Base-by-base conservation (phyloP, 345 rosid genomes). In the Moringa oleifera region DNA sequence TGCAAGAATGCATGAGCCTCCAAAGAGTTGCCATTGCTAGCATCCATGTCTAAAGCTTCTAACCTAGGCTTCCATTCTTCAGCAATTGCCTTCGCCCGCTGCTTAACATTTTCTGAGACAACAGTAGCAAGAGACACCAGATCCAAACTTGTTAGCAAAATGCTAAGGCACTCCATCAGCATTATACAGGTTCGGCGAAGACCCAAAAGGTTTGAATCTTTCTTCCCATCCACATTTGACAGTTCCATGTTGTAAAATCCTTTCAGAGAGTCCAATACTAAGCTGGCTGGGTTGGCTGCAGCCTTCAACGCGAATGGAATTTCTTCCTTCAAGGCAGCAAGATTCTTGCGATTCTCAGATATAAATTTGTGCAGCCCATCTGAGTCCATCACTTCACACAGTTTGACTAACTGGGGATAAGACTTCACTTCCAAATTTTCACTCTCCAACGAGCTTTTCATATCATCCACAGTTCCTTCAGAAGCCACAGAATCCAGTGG, bases 1-100 rank as follows among this genome's bases (percentile, higher is more conserved):
- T 94, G 99, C 75, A 94, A 80, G 68, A 91, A 94, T 22, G 97
- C 99, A 85, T 94, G 99, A 59, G 97, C 99, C 80, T 94, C 99
- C 87, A 94, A 82, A 51, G 96, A 94, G 70, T 94, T 94, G 62
- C 99, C 99, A 77, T 87, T 91, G 79, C 91, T 83, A 58, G 79
- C 89, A 70, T 87, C 94, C 73, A 84, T 70, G 65, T 91, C 99
- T 46, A 95, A 82, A 64, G 71, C 61, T 70, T 79, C 91, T 75
- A 95, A 80, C 74, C 79, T 73, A 18, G 96, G 99, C 64, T 85
- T 91, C 99, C 99, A 94, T 72, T 78, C 95, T 66, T 76, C 79
- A 54, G 99, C 95, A 73, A 89, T 87, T 49, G 65, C 67, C 79
- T 89, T 91, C 33, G 97, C 99, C 71, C 75, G 77, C 63, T 65